Conservation (phyloP, 495 filamentous ascomycete species). For the Aspergillus heteromorphus region DNA sequence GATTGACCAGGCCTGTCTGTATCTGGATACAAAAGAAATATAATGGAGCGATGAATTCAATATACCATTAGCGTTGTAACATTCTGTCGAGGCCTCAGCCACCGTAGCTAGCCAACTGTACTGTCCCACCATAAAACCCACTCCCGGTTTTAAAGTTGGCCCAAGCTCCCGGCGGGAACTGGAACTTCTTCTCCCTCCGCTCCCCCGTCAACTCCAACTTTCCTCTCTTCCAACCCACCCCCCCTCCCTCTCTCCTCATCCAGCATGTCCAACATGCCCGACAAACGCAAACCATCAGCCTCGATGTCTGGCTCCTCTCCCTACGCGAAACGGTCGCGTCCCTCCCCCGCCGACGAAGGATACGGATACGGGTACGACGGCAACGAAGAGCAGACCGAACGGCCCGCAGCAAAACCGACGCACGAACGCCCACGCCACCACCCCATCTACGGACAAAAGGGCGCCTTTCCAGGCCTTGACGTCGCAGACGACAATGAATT, state of each 20-base stretch:
- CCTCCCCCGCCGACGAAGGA: constrained; percentile 27
- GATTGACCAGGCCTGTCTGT: not conserved
- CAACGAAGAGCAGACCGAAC: constrained; percentile 13
- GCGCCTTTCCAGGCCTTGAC: constrained; percentile 73
- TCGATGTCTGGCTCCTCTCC: constrained; percentile 15
- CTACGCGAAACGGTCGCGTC: constrained; percentile 25
- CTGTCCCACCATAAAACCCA: too few species aligned
- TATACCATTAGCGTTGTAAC: not conserved
- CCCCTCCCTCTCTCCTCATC: too few species aligned
- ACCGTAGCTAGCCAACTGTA: too few species aligned
- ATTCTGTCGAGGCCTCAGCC: too few species aligned
- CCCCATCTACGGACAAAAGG: constrained; percentile 67
- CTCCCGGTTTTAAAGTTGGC: constrained; percentile 2
- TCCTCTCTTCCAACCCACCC: constrained; percentile 1
- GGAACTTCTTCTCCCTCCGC: not conserved
- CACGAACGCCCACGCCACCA: constrained; percentile 49
- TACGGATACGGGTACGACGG: too few species aligned
- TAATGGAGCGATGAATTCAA: constrained; percentile 7
- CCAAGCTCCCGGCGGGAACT: constrained; percentile 14
- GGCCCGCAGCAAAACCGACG: constrained; percentile 8
- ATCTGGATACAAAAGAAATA: constrained; percentile 2
- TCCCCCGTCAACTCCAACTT: not conserved
- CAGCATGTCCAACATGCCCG: constrained; percentile 22
- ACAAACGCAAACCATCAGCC: constrained; percentile 31
- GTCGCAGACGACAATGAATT: constrained; percentile 43